Evolutionary conservation across 1,284 basidiomycete species (phyloP), one percentile per base, ranked within the genome.

Genomic region (Testicularia cyperi): DNA sequence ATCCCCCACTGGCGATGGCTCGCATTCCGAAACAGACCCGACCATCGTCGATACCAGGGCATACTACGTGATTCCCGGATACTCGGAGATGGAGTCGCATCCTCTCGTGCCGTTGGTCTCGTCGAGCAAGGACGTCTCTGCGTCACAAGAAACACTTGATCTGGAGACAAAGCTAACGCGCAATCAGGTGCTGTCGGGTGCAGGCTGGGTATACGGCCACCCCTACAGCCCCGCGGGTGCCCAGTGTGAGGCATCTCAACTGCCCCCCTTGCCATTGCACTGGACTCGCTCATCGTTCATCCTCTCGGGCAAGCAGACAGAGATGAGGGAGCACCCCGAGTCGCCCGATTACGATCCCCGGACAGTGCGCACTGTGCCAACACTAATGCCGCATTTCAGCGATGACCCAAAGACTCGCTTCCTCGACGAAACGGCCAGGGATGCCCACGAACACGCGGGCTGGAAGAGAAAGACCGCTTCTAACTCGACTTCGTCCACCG

Each of bases 351-450:
- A 63, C 33, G 39, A 63, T 26, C 60, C 60, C 3, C 38, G 19
- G 8, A 18, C 27, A 2, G 53, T 53, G 6, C 22, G 62, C 6
- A 49, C 48, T 2, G 64, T 76, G 13, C 60, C 72, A 2, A 74
- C 68, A 14, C 47, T 75, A 19, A 54, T 76, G 39, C 74, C 74
- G n/a, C 65, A 70, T 26, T 76, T 76, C 32, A 64, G 60, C 1
- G 74, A 76, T 46, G 74, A 76, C 46, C 74, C 74, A 7, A 74
- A 75, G 38, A 66, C 68, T n/a, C 49, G 74, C 3, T 76, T 75
- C 38, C 34, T 76, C n/a, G 70, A 73, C 35, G 74, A 76, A 38
- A 51, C 69, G 28, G 60, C 55, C 7, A 15, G 58, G 3, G 67
- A 70, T 24, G 65, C 72, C 18, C 66, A 75, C 43, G 73, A 73